Percentiles rank a stretch among this genome's conserved stretches.
Evolutionary conservation across 257 asterid species (phyloP).

Genomic region (Leonotis leonurus): DNA sequence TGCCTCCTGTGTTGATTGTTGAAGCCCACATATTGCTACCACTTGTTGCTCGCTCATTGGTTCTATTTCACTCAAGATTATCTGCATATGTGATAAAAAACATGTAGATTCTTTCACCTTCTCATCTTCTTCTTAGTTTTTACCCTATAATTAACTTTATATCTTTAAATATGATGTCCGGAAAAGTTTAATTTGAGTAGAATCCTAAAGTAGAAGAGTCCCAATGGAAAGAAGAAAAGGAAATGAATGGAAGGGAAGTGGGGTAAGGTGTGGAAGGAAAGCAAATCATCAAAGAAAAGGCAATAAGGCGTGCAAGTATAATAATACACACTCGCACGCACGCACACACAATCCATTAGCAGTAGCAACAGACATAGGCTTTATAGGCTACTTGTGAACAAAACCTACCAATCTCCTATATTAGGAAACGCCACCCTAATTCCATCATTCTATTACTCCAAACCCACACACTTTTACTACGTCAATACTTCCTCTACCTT

Average conservation of each 20-base stretch:
- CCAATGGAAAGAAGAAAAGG: neutral
- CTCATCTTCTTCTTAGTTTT: too few species aligned
- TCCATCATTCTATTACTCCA: neutral
- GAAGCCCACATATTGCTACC: conserved; percentile 56
- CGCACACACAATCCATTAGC: conserved; percentile 13
- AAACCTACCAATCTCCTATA: conserved; percentile 22
- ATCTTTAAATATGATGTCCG: neutral
- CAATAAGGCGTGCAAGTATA: conserved; percentile 23
- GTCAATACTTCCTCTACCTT: conserved; percentile 1
- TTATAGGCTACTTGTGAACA: conserved; percentile 34
- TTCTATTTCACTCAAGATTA: conserved; percentile 52
- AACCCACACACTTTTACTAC: conserved; percentile 8
- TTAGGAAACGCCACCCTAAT: conserved; percentile 12
- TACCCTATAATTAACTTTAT: too few species aligned
- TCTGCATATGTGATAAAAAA: too few species aligned
- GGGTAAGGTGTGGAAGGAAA: neutral
- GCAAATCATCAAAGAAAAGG: neutral
- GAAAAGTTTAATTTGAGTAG: neutral
- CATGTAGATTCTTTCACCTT: too few species aligned
- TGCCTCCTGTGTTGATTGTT: conserved; percentile 62
- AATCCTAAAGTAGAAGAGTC: neutral
- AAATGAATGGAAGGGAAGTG: neutral
- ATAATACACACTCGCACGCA: conserved; percentile 1
- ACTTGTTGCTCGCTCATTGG: conserved; percentile 67
- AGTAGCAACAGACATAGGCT: conserved; percentile 43